Evolutionary conservation across 139 green algal species (phyloP), one percentile per base, ranked within the genome.

Genomic region (Picochlorum sp.): DNA sequence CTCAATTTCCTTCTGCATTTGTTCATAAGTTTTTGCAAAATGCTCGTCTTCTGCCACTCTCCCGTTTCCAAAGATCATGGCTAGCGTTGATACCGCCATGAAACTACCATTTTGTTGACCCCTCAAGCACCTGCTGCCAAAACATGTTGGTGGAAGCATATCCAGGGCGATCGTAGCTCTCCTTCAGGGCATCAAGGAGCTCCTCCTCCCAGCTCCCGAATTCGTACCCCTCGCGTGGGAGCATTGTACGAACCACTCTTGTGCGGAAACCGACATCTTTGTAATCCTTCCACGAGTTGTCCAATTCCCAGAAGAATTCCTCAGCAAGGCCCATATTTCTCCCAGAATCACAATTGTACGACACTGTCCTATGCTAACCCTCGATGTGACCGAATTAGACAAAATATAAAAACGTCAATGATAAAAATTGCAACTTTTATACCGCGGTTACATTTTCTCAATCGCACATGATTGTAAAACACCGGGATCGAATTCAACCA

Each of bases 301-400:
- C 47, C 47, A 54, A 54, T 54, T 54, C 47, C 47, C 47, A 54
- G n/a, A 54, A 21, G n/a, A 26, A 54, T 54, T 54, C 47, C 0
- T 20, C n/a, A 18, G 47, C 18, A 54, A 54, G 34, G 34, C 34
- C 34, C 34, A 41, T 41, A 41, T 41, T 41, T 9, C 34, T 41
- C 34, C 8, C 8, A 41, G 1, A 41, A 30, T 30, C 34, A 41
- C 34, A 9, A 1, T 41, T 41, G 34, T 41, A 41, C 34, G 34
- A 41, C 34, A 41, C 8, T 41, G 34, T 41, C 34, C 34, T 28
- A 28, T 28, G 0, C 24, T 13, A 41, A 41, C 8, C 34, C 34
- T 41, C 34, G 34, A 41, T 30, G 28, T 30, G 28, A 30, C 28
- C 28, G 28, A 30, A 30, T 30, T 30, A 30, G 28, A 30, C 28